Percentiles rank a stretch among this genome's conserved stretches.
Conservation (phyloP, 345 rosid species). For the Camelina sativa region DNA sequence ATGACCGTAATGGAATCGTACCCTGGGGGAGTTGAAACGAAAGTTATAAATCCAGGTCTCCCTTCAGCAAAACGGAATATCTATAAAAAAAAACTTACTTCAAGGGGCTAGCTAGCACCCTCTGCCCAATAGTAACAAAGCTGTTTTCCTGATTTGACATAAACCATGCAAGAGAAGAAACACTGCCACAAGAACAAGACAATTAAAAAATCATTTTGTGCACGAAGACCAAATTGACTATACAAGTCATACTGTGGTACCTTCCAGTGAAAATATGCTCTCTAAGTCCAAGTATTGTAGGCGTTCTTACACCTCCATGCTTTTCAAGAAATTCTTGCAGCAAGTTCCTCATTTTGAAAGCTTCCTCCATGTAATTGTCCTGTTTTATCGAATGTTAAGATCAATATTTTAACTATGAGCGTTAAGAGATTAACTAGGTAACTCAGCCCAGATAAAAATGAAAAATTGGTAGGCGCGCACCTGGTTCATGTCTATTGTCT, state of each 20-base stretch:
- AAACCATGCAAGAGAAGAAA: constrained; percentile 91
- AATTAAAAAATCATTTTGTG: constrained; percentile 22
- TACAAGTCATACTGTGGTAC: constrained; percentile 40
- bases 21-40: constrained; percentile 51
- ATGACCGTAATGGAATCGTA: constrained; percentile 94
- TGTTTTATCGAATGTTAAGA: constrained; percentile 16
- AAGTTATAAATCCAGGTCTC: constrained; percentile 11
- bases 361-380: constrained; percentile 90
- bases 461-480: constrained; percentile 42
- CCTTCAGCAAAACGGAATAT: constrained; percentile 46
- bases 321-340: constrained; percentile 70
- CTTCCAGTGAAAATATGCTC: constrained; percentile 93
- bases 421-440: background rate
- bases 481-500: constrained; percentile 74
- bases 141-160: constrained; percentile 88
- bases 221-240: constrained; percentile 39
- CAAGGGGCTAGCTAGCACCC: constrained; percentile 76
- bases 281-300: constrained; percentile 75
- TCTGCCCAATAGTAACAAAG: constrained; percentile 83
- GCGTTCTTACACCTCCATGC: constrained; percentile 72
- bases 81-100: constrained; percentile 43
- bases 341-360: constrained; percentile 85
- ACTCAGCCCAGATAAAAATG: background rate
- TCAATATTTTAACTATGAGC: background rate
- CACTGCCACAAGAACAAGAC: constrained; percentile 58